Base-by-base conservation (phyloP, 1,139 yeast genomes). In the Sugiyamaella japonica region DNA sequence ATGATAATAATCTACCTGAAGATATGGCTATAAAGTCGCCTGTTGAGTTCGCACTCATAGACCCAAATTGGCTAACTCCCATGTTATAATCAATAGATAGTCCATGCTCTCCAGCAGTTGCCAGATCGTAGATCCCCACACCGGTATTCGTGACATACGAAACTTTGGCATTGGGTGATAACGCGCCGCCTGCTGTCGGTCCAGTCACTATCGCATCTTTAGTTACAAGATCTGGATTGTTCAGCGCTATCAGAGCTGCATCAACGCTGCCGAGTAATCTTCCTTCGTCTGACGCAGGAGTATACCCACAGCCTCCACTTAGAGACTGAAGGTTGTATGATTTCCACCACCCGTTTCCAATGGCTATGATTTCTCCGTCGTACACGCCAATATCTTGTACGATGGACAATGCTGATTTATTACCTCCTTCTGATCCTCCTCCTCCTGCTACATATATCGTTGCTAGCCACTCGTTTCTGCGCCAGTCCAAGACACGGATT, bases 331-430 rank as follows among this genome's bases (percentile, higher is more conserved):
- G 44, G 45, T 62, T 58, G 50, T 67, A 72, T 28, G 63, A 60
- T 52, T 71, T 71, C 68, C 70, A 65, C 73, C 72, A 70, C 3
- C 74, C 74, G 23, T 66, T 63, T 1, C 74, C 75, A 37, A 70
- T 56, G 1, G 70, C 72, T 2, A 69, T 56, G 1, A 72, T 44
- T 23, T 63, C 64, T n/a, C 65, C 63, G 39, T 65, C 63, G 32
- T 58, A 47, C 4, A 68, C 51, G 1, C 68, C 56, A 1, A 72
- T 65, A 47, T 66, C 73, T 39, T 53, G 59, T 3, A 66, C 62
- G 2, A n/a, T 10, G 48, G 16, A 16, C 31, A n/a, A 20, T 3
- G 3, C 25, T 20, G 25, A 20, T 6, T 28, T 41, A 20, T 20
- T 6, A 6, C 25, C 25, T 20, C 25, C 25, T 20, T 20, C 25